Evolutionary conservation across 306 rosid species (phyloP), one percentile per base, ranked within the genome.

Genomic region (Casuarina equisetifolia): DNA sequence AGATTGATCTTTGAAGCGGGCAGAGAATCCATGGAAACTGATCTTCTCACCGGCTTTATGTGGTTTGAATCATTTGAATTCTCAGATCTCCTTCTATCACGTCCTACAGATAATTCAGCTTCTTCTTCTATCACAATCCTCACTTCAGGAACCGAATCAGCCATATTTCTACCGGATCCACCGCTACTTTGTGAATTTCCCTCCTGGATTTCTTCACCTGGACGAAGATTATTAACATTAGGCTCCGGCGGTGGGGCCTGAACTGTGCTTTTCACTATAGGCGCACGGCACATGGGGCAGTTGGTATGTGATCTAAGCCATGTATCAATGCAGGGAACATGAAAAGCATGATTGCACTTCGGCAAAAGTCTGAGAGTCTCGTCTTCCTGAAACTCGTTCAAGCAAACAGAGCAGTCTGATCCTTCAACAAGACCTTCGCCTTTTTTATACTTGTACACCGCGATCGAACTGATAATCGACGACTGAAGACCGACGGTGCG

Each of bases 251-350:
- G 20, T 6, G 85, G 42, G n/a, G 75, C 4, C 61, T 67, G 45
- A 1, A 58, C 12, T 42, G 82, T 79, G 16, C 68, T 44, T 1
- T 42, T 48, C 19, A 90, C 85, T 11, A 91, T 84, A 0, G 97
- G 97, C 20, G 98, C 96, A 0, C 97, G 91, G 59, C 98, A 93
- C 88, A 87, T 71, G 50, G 98, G 98, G 54, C 98, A 93, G 36
- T 86, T 93, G 25, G 96, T 93, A 70, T 93, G 98, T 0, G 98
- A 91, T n/a, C 83, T 55, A 42, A 93, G 97, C 98, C 98, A 93
- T 0, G 97, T 93, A 71, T 93, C 98, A 75, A 93, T 91, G 77
- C 98, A 93, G 43, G 85, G 88, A 9, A 87, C 46, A 79, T 93
- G 98, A 82, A 93, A 93, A 78, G 98, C 98, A 77, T 93, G 98